A percentile compares a stretch with the other conserved stretches of the same genome.
These are phyloP conservation scores for Alloteropsis semialata DNA, from an alignment of 176 grass and related monocot species.

Conservation along the genomic window DNA sequence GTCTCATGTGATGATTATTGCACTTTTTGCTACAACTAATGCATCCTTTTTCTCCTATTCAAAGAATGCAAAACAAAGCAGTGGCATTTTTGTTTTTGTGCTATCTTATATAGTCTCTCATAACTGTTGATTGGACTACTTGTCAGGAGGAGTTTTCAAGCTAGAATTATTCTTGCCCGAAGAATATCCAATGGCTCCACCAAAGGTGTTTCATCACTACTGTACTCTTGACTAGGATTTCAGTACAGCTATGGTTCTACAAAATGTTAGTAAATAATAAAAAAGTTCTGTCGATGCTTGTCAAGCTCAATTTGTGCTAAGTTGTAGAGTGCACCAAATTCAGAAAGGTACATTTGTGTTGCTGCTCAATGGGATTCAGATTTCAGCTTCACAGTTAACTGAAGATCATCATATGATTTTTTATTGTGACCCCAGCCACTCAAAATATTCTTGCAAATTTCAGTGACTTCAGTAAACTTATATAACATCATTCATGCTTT, in stretches of 20 bases:
- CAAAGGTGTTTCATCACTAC: conserved; percentile 59
- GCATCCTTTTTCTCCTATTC: not conserved
- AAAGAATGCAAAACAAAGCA: not conserved
- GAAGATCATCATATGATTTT: not conserved
- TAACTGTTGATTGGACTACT: not conserved
- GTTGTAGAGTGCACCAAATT: not conserved
- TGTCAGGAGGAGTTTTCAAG: conserved; percentile 91
- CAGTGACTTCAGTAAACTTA: not conserved
- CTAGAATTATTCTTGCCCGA: conserved; percentile 94
- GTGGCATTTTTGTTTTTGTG: not conserved
- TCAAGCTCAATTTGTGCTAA: conserved; percentile 1
- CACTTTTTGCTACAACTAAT: not conserved
- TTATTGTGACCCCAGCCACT: not conserved
- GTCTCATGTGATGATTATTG: conserved; percentile 8
- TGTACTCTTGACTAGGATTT: conserved; percentile 45
- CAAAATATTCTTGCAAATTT: not conserved
- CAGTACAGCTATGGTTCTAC: not conserved
- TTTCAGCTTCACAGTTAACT: conserved; percentile 4
- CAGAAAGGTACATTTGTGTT: not conserved
- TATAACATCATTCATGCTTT: not conserved
- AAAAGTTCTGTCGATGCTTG: not conserved
- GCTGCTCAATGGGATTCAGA: not conserved
- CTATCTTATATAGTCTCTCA: not conserved
- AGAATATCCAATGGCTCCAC: conserved; percentile 98
- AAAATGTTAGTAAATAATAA: not conserved